These are phyloP conservation scores for Alternaria novae-zelandiae DNA, from an alignment of 2,329 filamentous ascomycete genomes.

Conservation along the genomic window DNA sequence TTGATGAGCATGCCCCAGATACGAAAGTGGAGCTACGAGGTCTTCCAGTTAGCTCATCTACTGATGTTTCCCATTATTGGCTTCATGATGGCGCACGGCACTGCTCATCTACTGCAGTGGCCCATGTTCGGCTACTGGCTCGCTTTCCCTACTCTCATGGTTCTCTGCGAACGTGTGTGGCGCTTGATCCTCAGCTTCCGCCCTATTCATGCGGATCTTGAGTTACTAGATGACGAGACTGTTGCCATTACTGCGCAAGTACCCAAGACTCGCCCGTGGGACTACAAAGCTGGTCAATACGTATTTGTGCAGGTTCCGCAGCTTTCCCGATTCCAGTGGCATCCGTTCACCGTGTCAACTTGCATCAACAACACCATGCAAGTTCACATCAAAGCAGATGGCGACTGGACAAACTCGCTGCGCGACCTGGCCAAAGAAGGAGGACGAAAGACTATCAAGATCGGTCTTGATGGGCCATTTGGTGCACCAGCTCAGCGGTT, in stretches of 20 bases:
- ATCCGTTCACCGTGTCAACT: conserved; percentile 65
- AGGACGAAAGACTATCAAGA: conserved; percentile 51
- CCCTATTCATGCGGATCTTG: conserved; percentile 56
- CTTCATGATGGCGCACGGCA: conserved; percentile 63
- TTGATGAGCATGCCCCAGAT: conserved; percentile 59
- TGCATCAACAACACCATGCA: conserved; percentile 61
- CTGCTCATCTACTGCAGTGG: conserved; percentile 57
- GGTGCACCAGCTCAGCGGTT: conserved; percentile 65
- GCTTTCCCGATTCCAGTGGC: conserved; percentile 64
- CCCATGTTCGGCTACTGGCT: conserved; percentile 66
- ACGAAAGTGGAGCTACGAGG: conserved; percentile 60
- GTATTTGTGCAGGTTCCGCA: conserved; percentile 63
- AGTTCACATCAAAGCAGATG: conserved; percentile 65
- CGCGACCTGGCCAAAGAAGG: conserved; percentile 51
- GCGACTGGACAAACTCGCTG: conserved; percentile 61
- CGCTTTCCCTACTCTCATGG: conserved; percentile 59
- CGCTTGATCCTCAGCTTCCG: conserved; percentile 58
- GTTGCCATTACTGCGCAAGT: conserved; percentile 58
- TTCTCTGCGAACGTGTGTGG: conserved; percentile 57
- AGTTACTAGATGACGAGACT: conserved; percentile 61
- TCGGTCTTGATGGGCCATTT: conserved; percentile 64
- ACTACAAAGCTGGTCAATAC: conserved; percentile 64
- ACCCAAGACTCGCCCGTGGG: conserved; percentile 58
- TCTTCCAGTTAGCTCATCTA: conserved; percentile 64
- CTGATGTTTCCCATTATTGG: conserved; percentile 66